Base-by-base conservation (phyloP, 208 protist genomes). In the Acanthamoeba lenticulata region DNA sequence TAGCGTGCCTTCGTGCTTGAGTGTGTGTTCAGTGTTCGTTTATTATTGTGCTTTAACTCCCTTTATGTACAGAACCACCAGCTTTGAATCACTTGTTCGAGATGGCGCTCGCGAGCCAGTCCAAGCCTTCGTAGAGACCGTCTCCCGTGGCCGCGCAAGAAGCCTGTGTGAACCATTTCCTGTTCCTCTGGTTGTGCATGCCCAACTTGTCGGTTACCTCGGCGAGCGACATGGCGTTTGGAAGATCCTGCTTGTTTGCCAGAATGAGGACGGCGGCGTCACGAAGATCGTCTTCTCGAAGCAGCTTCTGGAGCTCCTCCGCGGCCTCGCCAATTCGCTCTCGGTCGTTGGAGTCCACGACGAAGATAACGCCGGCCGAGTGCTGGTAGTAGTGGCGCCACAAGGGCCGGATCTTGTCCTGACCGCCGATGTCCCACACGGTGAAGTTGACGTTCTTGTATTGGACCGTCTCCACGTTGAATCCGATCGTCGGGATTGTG, bases 161-260 rank as follows among this genome's bases (percentile, higher is more conserved):
- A 17, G 38, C 29, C 32, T 89, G 67, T 34, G 34, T 44, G 72
- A 27, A 83, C 72, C 34, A 36, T 9, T 44, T 36, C 24, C 72
- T 17, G 27, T 83, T 44, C 24, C 40, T n/a, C 72, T 36, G 27
- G 36, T 36, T 7, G 34, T 19, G 29, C 24, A 83, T 17, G 27
- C 72, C 72, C 72, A 83, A n/a, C 36, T 47, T 36, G 36, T 40
- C 34, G 24, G 40, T 83, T 29, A 83, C 72, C 34, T 44, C 72
- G 36, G 34, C 36, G 24, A 44, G 29, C 3, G 34, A 47, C 36
- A 83, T 83, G 34, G 72, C 72, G 27, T 44, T 44, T n/a, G 34
- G 36, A 27, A 83, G 40, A 89, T 57, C 98, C 52, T 98, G 98
- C 94, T 98, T 98, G 95, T 98, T 98, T 27, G 97, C 97, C 86